These are phyloP conservation scores for Penicillium sp. DNA, from an alignment of 2,329 filamentous ascomycete species.

Conservation along the genomic window DNA sequence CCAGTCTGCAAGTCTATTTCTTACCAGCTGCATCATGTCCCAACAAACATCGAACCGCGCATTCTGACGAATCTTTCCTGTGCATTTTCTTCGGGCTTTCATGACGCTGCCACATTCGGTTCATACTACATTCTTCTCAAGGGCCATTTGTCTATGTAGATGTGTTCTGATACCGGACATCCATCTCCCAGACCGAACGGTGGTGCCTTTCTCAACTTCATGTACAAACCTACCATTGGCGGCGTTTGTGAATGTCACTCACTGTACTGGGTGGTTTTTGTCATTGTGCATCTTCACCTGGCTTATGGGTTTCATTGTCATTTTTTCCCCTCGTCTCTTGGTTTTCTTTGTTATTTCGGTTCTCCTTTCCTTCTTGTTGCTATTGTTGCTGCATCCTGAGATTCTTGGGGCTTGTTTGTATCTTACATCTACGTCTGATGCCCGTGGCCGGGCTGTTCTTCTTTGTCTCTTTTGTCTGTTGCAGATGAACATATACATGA, in stretches of 20 bases:
- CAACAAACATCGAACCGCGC: not conserved
- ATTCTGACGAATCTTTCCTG: constrained; percentile 5
- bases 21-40: not conserved
- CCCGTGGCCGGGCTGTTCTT: not conserved
- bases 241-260: constrained; percentile 6
- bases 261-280: constrained; percentile 1
- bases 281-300: not conserved
- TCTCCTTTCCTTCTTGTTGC: not conserved
- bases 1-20: too few species aligned
- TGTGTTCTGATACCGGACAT: too few species aligned
- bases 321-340: not conserved
- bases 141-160: not conserved
- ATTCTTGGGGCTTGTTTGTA: not conserved
- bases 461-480: constrained; percentile 9
- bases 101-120: not conserved
- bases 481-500: constrained; percentile 7
- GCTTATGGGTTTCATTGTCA: not conserved
- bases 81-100: not conserved
- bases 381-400: too few species aligned
- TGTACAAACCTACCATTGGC: constrained; percentile 10
- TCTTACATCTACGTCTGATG: constrained; percentile 4
- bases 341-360: not conserved
- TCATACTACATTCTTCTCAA: not conserved
- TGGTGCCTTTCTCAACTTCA: not conserved
- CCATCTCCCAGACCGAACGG: not conserved